Base-by-base conservation (phyloP, 768 basidiomycete species). In the Cubamyces sp. region DNA sequence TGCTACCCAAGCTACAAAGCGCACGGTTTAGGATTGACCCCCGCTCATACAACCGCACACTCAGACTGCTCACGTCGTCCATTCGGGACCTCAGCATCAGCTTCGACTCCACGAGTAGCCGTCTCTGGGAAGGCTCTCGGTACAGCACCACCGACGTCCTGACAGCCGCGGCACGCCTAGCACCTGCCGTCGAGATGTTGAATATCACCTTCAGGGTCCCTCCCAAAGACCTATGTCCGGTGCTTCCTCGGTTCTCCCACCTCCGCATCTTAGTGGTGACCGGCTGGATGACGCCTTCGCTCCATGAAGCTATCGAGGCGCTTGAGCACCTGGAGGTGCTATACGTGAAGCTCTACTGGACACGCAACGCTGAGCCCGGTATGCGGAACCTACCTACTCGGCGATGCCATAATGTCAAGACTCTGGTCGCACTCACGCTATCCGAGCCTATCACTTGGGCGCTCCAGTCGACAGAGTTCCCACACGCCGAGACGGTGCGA, bases 301-400 rank as follows among this genome's bases (percentile, higher is more conserved):
- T 59, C 11, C 57, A 59, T 34, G 28, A 41, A 16, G 49, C 49
- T 30, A 51, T 59, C 49, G 48, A 41, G 19, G 40, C 39, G 12
- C 41, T 51, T 5, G 49, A 59, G 1, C 28, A 59, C 5, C 40
- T 59, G 8, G 57, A 59, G 34, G n/a, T 41, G 26, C 15, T 59
- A 14, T 59, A 45, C 23, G 49, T 59, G 5, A 59, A 59, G 57
- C 57, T 59, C 9, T 59, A 59, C 28, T 59, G 57, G 57, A 26
- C 57, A 25, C 57, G 57, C 16, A 28, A 28, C 8, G 41, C 49
- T 15, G 57, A 59, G 16, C 28, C 28, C 14, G 34, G 15, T 19
- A 26, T 59, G 18, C 40, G 21, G 8, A 25, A 59, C 28, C 49
- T 59, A 6, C 49, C 18, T 6, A 42, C 30, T 28, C 49, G 57